A percentile compares a stretch with the other conserved stretches of the same genome.
Evolutionary conservation across 1,284 basidiomycete species (phyloP).

Genomic region (Puccinia horiana): DNA sequence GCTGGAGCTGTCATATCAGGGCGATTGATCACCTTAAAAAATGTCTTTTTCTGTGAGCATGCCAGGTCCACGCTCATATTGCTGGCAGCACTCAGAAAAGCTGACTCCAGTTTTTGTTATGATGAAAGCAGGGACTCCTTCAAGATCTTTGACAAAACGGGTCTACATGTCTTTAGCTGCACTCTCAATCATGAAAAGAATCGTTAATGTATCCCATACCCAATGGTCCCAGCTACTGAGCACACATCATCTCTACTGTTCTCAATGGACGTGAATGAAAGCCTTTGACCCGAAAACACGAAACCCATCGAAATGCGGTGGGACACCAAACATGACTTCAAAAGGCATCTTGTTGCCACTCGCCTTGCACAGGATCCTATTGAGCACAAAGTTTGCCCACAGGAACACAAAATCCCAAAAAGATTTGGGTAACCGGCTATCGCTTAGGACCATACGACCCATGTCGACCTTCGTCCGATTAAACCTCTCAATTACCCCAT

Average conservation of each 20-base stretch:
- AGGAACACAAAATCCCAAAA: not conserved
- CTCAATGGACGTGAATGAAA: slow-evolving; percentile 14
- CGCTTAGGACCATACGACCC: not conserved
- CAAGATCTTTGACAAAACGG: no score
- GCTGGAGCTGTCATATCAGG: not conserved
- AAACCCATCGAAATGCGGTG: not conserved
- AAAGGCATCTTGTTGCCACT: no score
- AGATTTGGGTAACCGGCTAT: no score
- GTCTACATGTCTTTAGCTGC: no score
- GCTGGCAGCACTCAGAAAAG: not conserved
- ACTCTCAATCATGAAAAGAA: no score
- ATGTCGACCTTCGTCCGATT: not conserved
- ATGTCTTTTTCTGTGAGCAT: not conserved
- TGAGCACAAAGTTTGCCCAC: not conserved
- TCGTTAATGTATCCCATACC: no score
- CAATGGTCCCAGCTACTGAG: no score
- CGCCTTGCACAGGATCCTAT: not conserved
- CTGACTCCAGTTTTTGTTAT: no score
- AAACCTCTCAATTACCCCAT: not conserved
- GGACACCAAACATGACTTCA: not conserved
- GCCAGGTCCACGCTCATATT: not conserved
- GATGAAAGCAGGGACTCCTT: no score
- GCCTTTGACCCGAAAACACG: not conserved
- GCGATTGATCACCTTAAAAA: not conserved
- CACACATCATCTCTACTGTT: no score